phyloP scores from a whole-genome alignment of 2,329 filamentous ascomycete genomes.

The Hymenoscyphus repandus region DNA sequence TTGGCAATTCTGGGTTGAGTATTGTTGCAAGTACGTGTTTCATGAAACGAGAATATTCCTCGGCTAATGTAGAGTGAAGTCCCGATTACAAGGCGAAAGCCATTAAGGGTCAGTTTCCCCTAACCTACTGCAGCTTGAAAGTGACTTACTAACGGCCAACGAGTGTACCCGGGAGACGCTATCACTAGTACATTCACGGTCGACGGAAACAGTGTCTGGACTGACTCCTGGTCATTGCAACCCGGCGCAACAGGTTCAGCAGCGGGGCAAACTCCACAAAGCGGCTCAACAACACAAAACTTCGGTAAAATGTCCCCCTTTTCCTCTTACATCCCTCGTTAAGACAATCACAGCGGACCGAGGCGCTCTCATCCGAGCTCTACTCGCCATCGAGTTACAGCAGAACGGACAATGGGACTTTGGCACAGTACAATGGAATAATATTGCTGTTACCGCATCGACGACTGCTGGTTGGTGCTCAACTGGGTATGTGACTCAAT shows the following conservation, averaged over 20 bases:
- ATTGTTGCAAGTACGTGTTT: conserved; percentile 20
- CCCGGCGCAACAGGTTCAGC: conserved; percentile 13
- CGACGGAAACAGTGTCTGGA: conserved; percentile 15
- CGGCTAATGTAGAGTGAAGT: conserved; percentile 7
- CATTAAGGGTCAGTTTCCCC: conserved; percentile 9
- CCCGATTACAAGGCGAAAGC: conserved; percentile 14
- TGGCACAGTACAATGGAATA: conserved; percentile 17
- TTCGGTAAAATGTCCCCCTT: conserved; percentile 8
- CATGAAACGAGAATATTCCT: too few species aligned
- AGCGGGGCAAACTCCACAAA: conserved; percentile 12
- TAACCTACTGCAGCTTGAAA: neutral
- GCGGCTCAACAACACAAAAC: conserved; percentile 16
- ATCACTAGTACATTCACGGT: conserved; percentile 19
- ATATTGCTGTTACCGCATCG: conserved; percentile 15
- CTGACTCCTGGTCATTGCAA: conserved; percentile 16
- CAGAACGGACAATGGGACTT: conserved; percentile 19
- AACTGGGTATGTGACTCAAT: conserved; percentile 1
- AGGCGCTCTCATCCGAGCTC: conserved; percentile 10
- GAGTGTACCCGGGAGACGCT: conserved; percentile 20
- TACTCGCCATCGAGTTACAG: conserved; percentile 17
- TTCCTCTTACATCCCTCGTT: neutral
- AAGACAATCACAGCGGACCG: conserved; percentile 3
- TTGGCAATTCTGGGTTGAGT: conserved; percentile 22
- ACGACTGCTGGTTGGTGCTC: conserved; percentile 11
- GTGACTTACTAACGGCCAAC: neutral